Percentiles rank a stretch among this genome's conserved stretches.
Evolutionary conservation across 352 stramenopile genomes (phyloP).

Genomic region (Phytophthora idaei): DNA sequence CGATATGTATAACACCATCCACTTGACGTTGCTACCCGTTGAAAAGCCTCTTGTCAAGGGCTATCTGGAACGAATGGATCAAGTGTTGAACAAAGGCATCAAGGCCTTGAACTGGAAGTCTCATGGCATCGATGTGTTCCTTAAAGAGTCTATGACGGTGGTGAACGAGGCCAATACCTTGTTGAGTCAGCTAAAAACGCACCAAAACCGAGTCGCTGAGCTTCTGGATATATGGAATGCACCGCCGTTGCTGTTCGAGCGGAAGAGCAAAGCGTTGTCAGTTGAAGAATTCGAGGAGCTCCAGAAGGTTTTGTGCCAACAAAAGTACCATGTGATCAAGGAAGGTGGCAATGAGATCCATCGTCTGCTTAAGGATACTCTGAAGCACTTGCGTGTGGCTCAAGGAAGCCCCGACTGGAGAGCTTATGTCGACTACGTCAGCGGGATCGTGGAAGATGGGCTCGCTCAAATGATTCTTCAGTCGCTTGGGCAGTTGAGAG

Average conservation of each 20-base stretch:
- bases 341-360: slow-evolving; percentile 90
- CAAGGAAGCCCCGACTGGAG: slow-evolving; percentile 93
- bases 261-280: slow-evolving; percentile 80
- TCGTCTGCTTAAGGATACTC: slow-evolving; percentile 88
- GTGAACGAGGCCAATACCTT: slow-evolving; percentile 90
- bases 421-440: slow-evolving; percentile 93
- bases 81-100: slow-evolving; percentile 88
- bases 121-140: slow-evolving; percentile 92
- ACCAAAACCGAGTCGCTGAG: slow-evolving; percentile 82
- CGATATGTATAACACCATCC: slow-evolving; percentile 93
- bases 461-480: slow-evolving; percentile 75
- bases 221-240: slow-evolving; percentile 81
- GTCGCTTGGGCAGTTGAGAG: slow-evolving; percentile 70
- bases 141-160: slow-evolving; percentile 89
- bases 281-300: slow-evolving; percentile 89
- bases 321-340: slow-evolving; percentile 89
- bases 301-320: slow-evolving; percentile 66
- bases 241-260: slow-evolving; percentile 84
- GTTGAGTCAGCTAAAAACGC: slow-evolving; percentile 88
- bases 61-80: slow-evolving; percentile 92
- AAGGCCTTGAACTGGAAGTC: slow-evolving; percentile 94
- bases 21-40: slow-evolving; percentile 85
- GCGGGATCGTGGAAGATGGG: slow-evolving; percentile 88
- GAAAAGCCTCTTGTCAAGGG: slow-evolving; percentile 89
- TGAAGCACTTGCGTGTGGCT: slow-evolving; percentile 89